Evolutionary conservation across 331 rosid species (phyloP).

Genomic region (Rosa hybrid): DNA sequence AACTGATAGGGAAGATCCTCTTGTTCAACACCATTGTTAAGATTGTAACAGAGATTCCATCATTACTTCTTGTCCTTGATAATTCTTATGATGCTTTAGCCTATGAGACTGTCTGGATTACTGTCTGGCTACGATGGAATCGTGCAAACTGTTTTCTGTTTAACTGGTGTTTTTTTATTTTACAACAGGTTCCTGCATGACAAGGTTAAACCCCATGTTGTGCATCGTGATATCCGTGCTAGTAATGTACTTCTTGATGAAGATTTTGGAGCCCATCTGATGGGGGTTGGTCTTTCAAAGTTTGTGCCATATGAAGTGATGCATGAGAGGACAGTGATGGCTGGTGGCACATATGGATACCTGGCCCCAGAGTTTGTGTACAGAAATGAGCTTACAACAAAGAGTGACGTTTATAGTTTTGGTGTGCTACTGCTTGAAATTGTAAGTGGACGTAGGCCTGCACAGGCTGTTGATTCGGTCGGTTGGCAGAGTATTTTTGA

Average conservation of each 20-base stretch:
- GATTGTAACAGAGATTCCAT: neutral
- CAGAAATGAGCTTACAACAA: slow-evolving; percentile 90
- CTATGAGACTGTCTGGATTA: neutral
- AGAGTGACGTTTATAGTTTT: slow-evolving; percentile 96
- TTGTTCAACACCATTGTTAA: neutral
- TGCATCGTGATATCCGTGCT: slow-evolving; percentile 90
- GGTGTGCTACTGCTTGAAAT: slow-evolving; percentile 94
- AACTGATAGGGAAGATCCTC: neutral
- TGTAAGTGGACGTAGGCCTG: slow-evolving; percentile 93
- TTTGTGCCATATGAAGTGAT: slow-evolving; percentile 89
- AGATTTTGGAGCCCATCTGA: slow-evolving; percentile 87
- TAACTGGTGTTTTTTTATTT: slow-evolving; percentile 8
- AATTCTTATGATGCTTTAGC: slow-evolving; percentile 2
- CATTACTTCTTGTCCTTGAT: neutral
- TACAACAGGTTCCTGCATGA: slow-evolving; percentile 83
- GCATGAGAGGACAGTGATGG: slow-evolving; percentile 96
- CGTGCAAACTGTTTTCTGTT: neutral
- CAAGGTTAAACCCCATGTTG: slow-evolving; percentile 97
- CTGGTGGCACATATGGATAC: slow-evolving; percentile 96
- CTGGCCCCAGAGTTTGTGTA: slow-evolving; percentile 97
- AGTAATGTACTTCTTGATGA: slow-evolving; percentile 89
- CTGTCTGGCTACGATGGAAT: neutral
- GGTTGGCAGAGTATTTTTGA: slow-evolving; percentile 99
- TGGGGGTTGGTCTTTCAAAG: slow-evolving; percentile 91
- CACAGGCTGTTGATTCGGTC: slow-evolving; percentile 92